A percentile compares a stretch with the other conserved stretches of the same genome.
Evolutionary conservation across 2,329 filamentous ascomycete genomes (phyloP).

Genomic region (Triangularia verruculosa): DNA sequence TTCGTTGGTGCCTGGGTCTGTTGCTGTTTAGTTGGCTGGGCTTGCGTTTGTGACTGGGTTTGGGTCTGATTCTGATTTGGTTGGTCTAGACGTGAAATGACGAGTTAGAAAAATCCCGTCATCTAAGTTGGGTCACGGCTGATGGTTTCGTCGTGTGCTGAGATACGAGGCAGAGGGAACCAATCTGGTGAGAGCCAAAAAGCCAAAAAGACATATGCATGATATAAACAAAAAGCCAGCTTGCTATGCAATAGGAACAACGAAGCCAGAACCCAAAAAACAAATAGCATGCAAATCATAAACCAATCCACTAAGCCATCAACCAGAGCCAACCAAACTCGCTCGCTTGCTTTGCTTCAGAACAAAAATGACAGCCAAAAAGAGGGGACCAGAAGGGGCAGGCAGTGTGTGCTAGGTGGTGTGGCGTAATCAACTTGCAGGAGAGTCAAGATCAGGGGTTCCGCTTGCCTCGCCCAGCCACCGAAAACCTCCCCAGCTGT

Average conservation of each 20-base stretch:
- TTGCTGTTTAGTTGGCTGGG: no score
- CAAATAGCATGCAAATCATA: not conserved
- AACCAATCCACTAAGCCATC: not conserved
- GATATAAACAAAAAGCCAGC: not conserved
- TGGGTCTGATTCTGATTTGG: not conserved
- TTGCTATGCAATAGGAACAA: slow-evolving; percentile 1
- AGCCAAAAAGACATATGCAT: not conserved
- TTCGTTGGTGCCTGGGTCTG: no score
- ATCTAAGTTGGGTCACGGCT: not conserved
- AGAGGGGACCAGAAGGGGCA: slow-evolving; percentile 3
- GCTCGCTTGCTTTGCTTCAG: not conserved
- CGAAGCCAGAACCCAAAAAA: not conserved
- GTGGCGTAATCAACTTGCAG: not conserved
- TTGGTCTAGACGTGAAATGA: not conserved
- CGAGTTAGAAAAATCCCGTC: not conserved
- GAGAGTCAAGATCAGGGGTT: slow-evolving; percentile 31
- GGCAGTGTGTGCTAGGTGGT: not conserved
- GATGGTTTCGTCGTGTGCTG: not conserved
- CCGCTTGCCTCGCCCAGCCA: slow-evolving; percentile 60
- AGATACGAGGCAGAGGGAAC: not conserved
- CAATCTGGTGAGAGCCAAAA: not conserved
- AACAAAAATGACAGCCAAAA: slow-evolving; percentile 1
- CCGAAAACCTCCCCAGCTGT: slow-evolving; percentile 67
- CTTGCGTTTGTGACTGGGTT: no score
- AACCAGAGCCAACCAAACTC: not conserved